These are phyloP conservation scores for Colletotrichum lini DNA, from an alignment of 2,329 filamentous ascomycete species.

Conservation along the genomic window DNA sequence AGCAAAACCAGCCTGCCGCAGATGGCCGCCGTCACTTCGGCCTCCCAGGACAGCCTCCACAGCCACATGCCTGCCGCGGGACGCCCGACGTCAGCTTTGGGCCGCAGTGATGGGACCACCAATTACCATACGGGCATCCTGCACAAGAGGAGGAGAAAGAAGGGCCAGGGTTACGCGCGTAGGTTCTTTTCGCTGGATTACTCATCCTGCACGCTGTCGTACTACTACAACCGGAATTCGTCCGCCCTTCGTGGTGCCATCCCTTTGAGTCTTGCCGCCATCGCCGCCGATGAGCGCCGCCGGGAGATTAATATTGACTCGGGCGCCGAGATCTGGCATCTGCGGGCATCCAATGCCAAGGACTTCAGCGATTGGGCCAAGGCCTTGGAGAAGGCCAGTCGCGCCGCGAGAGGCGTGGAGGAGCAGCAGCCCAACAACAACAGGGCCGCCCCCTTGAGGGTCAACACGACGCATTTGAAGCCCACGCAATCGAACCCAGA, in stretches of 20 bases:
- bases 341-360: slow-evolving; percentile 84
- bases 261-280: slow-evolving; percentile 89
- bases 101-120: slow-evolving; percentile 63
- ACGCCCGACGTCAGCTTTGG: slow-evolving; percentile 65
- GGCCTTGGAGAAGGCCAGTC: slow-evolving; percentile 86
- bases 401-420: slow-evolving; percentile 70
- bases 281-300: slow-evolving; percentile 89
- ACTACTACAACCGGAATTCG: slow-evolving; percentile 95
- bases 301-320: slow-evolving; percentile 97
- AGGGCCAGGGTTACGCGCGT: slow-evolving; percentile 92
- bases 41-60: slow-evolving; percentile 74
- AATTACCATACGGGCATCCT: slow-evolving; percentile 87
- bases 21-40: slow-evolving; percentile 61
- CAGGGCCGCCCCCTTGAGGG: slow-evolving; percentile 46
- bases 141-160: slow-evolving; percentile 92
- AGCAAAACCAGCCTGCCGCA: slow-evolving; percentile 69
- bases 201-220: slow-evolving; percentile 92
- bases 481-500: slow-evolving; percentile 56
- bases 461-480: slow-evolving; percentile 47
- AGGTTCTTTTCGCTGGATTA: slow-evolving; percentile 98
- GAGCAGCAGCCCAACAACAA: slow-evolving; percentile 37
- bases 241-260: slow-evolving; percentile 93
- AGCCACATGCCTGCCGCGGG: slow-evolving; percentile 61
- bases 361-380: slow-evolving; percentile 92
- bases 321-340: slow-evolving; percentile 96